phyloP scores from a whole-genome alignment of 345 rosid species.

The Balakata baccata region DNA sequence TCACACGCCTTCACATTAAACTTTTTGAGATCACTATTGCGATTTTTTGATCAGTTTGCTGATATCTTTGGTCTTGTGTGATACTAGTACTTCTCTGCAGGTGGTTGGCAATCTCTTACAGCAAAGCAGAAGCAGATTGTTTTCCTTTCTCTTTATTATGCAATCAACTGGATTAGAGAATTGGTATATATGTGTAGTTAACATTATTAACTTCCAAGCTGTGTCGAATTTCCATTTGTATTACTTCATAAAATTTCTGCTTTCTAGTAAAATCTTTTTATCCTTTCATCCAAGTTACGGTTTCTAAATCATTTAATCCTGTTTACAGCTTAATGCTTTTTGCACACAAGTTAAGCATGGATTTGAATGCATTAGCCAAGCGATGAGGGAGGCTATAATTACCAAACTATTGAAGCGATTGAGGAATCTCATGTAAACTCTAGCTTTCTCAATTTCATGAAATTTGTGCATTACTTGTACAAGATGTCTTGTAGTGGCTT shows the following conservation, averaged over 20 bases:
- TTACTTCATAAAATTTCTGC: too few relatives aligned
- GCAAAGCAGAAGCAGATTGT: slow-evolving; percentile 62
- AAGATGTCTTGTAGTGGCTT: slow-evolving; percentile 8
- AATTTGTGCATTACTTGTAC: slow-evolving; percentile 10
- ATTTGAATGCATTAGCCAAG: slow-evolving; percentile 53
- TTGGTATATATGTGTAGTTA: slow-evolving; percentile 43
- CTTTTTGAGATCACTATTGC: background rate
- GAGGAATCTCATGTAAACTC: slow-evolving; percentile 69
- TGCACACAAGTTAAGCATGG: slow-evolving; percentile 60
- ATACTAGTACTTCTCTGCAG: slow-evolving; percentile 56
- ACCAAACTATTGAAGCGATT: slow-evolving; percentile 65
- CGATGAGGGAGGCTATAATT: slow-evolving; percentile 54
- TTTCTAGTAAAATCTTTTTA: background rate
- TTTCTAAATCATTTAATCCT: slow-evolving; percentile 23
- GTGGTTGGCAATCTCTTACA: slow-evolving; percentile 55
- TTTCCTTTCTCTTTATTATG: slow-evolving; percentile 64
- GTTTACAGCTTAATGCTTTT: slow-evolving; percentile 75
- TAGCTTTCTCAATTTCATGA: slow-evolving; percentile 16
- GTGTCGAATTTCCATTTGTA: background rate
- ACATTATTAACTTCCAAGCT: slow-evolving; percentile 10
- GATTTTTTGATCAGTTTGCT: slow-evolving; percentile 24
- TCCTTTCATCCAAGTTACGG: slow-evolving; percentile 4
- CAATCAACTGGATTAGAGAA: slow-evolving; percentile 78
- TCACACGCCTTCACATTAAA: background rate
- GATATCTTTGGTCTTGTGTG: slow-evolving; percentile 27